Conservation (phyloP, 306 rosid genomes). For the Hippophae tibetana region DNA sequence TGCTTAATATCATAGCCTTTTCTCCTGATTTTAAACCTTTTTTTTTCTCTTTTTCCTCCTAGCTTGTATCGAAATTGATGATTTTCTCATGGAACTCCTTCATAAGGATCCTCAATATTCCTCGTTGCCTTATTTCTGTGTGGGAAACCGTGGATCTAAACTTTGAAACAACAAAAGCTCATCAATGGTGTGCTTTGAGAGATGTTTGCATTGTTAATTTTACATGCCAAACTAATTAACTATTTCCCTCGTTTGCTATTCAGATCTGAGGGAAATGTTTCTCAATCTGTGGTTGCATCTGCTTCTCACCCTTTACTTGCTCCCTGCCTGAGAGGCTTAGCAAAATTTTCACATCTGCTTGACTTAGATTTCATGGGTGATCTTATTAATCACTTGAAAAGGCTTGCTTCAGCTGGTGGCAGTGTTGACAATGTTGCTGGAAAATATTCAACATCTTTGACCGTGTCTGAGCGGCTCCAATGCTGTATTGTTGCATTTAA, state of each 20-base stretch:
- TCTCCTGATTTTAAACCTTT: too few species aligned
- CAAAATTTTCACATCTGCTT: conserved; percentile 74
- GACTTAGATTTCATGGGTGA: conserved; percentile 92
- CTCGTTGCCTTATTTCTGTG: neutral
- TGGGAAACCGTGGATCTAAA: neutral
- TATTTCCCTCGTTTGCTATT: conserved; percentile 13
- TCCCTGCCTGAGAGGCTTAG: conserved; percentile 87
- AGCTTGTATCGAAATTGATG: too few species aligned
- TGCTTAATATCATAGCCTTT: too few species aligned
- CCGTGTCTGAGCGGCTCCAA: conserved; percentile 75
- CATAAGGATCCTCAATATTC: neutral
- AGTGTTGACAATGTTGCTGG: conserved; percentile 29
- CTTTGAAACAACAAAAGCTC: neutral
- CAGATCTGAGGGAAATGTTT: conserved; percentile 52
- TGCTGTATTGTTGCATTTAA: conserved; percentile 94
- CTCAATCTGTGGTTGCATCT: conserved; percentile 27
- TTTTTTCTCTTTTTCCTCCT: too few species aligned
- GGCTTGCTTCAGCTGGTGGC: conserved; percentile 57
- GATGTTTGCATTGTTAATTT: neutral
- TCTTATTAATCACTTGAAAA: conserved; percentile 63
- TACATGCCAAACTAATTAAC: conserved; percentile 17
- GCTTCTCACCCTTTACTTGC: conserved; percentile 64
- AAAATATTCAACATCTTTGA: conserved; percentile 41
- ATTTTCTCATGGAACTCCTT: too few species aligned
- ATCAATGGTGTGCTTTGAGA: neutral